A percentile compares a stretch with the other conserved stretches of the same genome.
Conservation (phyloP, 345 rosid genomes). For the Citrus unshiu region DNA sequence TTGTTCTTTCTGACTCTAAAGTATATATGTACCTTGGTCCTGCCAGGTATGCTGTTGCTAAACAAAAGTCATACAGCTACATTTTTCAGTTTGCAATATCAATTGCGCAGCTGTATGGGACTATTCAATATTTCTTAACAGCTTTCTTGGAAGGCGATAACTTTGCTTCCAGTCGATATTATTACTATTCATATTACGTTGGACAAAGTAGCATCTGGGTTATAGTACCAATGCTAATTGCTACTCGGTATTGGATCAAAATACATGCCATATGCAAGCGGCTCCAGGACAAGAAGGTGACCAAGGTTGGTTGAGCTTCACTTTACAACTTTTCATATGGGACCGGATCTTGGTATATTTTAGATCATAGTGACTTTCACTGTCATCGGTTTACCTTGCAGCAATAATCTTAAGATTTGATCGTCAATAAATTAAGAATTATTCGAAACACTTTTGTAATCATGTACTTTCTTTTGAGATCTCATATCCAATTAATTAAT, state of each 20-base stretch:
- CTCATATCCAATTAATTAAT: too few species aligned
- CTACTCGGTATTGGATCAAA: conserved; percentile 73
- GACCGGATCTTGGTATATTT: not conserved
- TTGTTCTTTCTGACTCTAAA: too few species aligned
- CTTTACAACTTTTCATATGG: too few species aligned
- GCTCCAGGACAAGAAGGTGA: conserved; percentile 30
- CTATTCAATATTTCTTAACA: conserved; percentile 70
- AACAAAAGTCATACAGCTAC: conserved; percentile 67
- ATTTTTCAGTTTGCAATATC: conserved; percentile 82
- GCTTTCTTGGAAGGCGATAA: conserved; percentile 78
- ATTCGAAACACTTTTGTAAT: too few species aligned
- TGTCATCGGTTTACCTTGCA: too few species aligned
- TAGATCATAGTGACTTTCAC: not conserved
- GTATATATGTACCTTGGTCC: too few species aligned
- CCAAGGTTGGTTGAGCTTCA: conserved; percentile 37
- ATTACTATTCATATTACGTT: conserved; percentile 73
- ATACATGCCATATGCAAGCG: conserved; percentile 34
- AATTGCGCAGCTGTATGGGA: conserved; percentile 87
- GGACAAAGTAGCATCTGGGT: conserved; percentile 66
- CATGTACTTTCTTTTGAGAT: too few species aligned
- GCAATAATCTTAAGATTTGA: too few species aligned
- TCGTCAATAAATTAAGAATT: too few species aligned
- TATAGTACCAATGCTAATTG: conserved; percentile 56
- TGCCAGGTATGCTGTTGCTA: conserved; percentile 71
- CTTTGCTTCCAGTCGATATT: conserved; percentile 52